Evolutionary conservation across 805 yeast genomes (phyloP), one percentile per base, ranked within the genome.

Genomic region (Torulaspora delbrueckii): DNA sequence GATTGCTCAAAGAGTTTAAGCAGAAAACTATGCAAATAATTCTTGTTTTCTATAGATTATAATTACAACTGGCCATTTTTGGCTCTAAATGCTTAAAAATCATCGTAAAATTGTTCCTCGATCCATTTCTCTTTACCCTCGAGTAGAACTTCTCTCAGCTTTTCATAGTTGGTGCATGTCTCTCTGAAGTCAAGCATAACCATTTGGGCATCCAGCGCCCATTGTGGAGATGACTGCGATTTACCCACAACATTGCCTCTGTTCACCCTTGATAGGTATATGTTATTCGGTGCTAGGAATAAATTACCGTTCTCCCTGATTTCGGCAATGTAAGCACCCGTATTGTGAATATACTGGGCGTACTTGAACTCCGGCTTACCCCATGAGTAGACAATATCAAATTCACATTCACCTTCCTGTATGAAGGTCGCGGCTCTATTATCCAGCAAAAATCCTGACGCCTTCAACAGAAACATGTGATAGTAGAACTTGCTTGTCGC

Each of bases 261-360:
- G 54, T 83, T 82, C 12, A 82, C 77, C 46, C 96, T 73, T 0
- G 91, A 78, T 32, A 89, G 76, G 59, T 87, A 91, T 23, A 86
- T 76, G 58, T 89, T 86, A 59, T 90, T 90, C 2, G 96, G 95
- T 1, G 95, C 95, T 58, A 90, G 67, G 55, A 85, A 82, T 51
- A 88, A 74, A 43, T 79, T 83, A 18, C 95, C 93, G 53, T 79
- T 81, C 32, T 80, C 86, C 53, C 90, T 72, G 26, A 91, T 72
- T 64, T 91, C 97, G 1, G 93, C 95, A 44, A 93, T 79, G 57
- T 90, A 87, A 1, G 86, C 82, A 2, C 99, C 99, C 0, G 95
- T 80, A 47, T 73, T 76, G 63, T 93, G 99, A 41, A 93, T 83
- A 60, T 85, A 95, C 65, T 93, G 99, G 1, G 87, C 88, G 63